Evolutionary conservation across 371 early-diverging fungal genomes (phyloP).

Genomic region (Coemansia sp.): DNA sequence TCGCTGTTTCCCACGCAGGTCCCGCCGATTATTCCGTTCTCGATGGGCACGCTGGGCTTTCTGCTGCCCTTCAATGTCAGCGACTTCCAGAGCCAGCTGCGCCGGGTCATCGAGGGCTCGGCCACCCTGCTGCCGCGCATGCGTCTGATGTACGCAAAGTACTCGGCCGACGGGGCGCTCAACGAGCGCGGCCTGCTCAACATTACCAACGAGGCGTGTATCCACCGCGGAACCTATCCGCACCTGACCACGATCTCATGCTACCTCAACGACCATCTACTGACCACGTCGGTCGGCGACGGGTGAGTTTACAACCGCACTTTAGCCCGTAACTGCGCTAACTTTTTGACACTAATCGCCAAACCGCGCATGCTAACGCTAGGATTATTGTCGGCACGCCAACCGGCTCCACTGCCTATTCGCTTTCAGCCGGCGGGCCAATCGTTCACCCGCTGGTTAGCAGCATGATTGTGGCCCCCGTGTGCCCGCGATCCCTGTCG

Average conservation of each 20-base stretch:
- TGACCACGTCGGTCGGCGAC: conserved; percentile 87
- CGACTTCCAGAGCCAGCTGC: conserved; percentile 61
- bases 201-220: conserved; percentile 86
- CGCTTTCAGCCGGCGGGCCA: conserved; percentile 87
- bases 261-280: conserved; percentile 71
- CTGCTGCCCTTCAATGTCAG: conserved; percentile 79
- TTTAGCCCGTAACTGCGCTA: too few species aligned
- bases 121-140: conserved; percentile 69
- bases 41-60: conserved; percentile 91
- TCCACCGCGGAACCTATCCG: conserved; percentile 86
- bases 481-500: conserved; percentile 93
- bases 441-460: conserved; percentile 93
- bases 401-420: conserved; percentile 95
- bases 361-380: background rate
- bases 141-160: conserved; percentile 72
- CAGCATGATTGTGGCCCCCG: conserved; percentile 86
- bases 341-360: too few species aligned
- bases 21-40: conserved; percentile 91
- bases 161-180: conserved; percentile 54
- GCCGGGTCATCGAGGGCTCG: conserved; percentile 61
- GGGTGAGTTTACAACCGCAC: conserved; percentile 24
- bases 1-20: conserved; percentile 76
- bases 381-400: conserved; percentile 83
- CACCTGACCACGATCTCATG: conserved; percentile 79
- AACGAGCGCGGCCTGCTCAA: conserved; percentile 35